Conservation (phyloP, 192 early-diverging fungal genomes). For the Linnemannia elongata region DNA sequence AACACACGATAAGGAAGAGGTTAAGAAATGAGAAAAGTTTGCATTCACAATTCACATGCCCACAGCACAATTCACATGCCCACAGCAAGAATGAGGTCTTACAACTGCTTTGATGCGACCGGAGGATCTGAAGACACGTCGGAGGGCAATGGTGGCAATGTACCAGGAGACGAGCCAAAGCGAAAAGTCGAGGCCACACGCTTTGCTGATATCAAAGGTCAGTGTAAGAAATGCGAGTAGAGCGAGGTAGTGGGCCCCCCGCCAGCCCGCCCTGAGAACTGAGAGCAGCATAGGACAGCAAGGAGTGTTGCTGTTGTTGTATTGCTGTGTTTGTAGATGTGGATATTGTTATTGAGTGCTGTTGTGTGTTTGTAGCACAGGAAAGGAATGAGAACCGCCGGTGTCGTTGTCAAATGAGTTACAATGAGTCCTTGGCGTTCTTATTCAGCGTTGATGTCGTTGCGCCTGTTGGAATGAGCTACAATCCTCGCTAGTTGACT, state of each 20-base stretch:
- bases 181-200: conserved; percentile 47
- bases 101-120: conserved; percentile 27
- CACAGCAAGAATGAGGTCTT: background rate
- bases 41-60: background rate
- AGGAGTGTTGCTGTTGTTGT: background rate
- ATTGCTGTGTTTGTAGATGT: background rate
- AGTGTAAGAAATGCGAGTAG: conserved; percentile 47
- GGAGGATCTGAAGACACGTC: conserved; percentile 24
- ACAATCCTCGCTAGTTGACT: background rate
- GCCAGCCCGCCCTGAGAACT: conserved; percentile 36
- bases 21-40: background rate
- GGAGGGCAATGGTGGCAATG: conserved; percentile 19
- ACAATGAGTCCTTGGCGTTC: background rate
- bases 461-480: background rate
- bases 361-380: conserved; percentile 5
- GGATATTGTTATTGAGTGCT: background rate
- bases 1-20: background rate
- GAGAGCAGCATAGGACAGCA: conserved; percentile 32
- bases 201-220: conserved; percentile 43
- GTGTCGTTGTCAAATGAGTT: background rate
- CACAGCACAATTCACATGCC: background rate
- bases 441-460: background rate
- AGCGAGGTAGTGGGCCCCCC: conserved; percentile 41
- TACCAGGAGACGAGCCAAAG: conserved; percentile 55
- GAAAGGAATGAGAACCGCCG: background rate